Evolutionary conservation across 2,329 filamentous ascomycete genomes (phyloP), one percentile per base, ranked within the genome.

Genomic region (Fusarium pseudograminearum): DNA sequence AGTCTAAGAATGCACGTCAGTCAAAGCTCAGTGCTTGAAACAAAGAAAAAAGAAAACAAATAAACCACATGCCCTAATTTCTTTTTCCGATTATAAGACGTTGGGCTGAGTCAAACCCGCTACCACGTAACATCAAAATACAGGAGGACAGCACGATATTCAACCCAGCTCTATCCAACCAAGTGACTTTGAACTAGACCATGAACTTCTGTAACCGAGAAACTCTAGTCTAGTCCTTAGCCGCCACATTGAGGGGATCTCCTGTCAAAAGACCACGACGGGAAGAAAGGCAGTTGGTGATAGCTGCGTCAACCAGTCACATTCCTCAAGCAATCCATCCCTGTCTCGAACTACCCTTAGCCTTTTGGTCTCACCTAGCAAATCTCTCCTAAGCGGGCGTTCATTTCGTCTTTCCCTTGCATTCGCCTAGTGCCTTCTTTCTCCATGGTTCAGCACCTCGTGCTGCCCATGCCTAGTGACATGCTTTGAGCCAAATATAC

Each of bases 71-170:
- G n/a, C 22, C 11, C 12, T 53, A 34, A 18, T 34, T 28, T 30
- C n/a, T 53, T 57, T 33, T 59, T 42, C 53, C 38, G 18, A 28
- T 20, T 50, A 20, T 34, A 31, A 28, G 42, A 26, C 40, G 30
- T 42, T 55, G 31, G 40, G 28, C 41, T 41, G 44, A 30, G 46
- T 24, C 40, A 60, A 45, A 57, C 28, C 51, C 51, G 45, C 59
- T 50, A 30, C 44, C 53, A 65, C 54, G 53, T 53, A 68, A 51
- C 64, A 53, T 65, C 40, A 28, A 45, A 55, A 65, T 61, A 48
- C 65, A 64, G 55, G 65, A 53, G 53, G 20, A 47, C 14, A 46
- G 11, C 28, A 30, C 41, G 10, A 31, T n/a, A 31, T n/a, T 46
- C 42, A 20, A 31, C 20, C 11, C 16, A 41, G 12, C 20, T 41